Evolutionary conservation across 768 basidiomycete species (phyloP), one percentile per base, ranked within the genome.

Genomic region (Leccinum rimulosum): DNA sequence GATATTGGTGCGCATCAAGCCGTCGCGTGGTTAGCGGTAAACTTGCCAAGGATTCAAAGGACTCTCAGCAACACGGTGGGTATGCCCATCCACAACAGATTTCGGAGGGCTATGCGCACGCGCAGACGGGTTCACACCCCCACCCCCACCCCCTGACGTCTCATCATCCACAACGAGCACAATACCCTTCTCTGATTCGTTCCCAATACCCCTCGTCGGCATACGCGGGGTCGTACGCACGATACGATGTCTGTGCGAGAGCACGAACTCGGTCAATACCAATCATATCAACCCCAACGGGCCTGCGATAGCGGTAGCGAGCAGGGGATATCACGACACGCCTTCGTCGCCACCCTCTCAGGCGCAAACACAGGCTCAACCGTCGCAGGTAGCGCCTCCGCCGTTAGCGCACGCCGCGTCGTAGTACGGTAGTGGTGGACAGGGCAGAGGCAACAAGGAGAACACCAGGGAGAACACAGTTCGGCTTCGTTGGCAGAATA

Each of bases 241-340:
- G 63, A 11, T 73, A 69, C 9, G 65, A 69, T 61, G 56, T 73
- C 63, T 35, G 73, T 74, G 55, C 70, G 22, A 22, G 8, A 66
- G 50, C 30, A 7, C 64, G 15, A 68, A 49, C 66, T 61, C 53
- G 51, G 55, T 50, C 55, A 67, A 56, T 47, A 28, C 53, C 6
- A 68, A 40, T 22, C 17, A 35, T 35, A 12, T 53, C 30, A 56
- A 35, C 4, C 4, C 50, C 14, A 65, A 48, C 8, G 67, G 64
- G n/a, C 47, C 59, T 25, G 65, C 49, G 33, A 12, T 35, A 35
- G 30, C 58, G 5, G 48, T 56, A 4, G 61, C 64, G 33, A 61
- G 54, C 35, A 57, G 62, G 1, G 59, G 65, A 7, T 69, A 74
- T 33, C 73, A 73, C 10, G 67, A 74, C 27, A 54, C 64, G 14